Conservation (phyloP, 2,329 filamentous ascomycete genomes). For the Endothia cerciana region DNA sequence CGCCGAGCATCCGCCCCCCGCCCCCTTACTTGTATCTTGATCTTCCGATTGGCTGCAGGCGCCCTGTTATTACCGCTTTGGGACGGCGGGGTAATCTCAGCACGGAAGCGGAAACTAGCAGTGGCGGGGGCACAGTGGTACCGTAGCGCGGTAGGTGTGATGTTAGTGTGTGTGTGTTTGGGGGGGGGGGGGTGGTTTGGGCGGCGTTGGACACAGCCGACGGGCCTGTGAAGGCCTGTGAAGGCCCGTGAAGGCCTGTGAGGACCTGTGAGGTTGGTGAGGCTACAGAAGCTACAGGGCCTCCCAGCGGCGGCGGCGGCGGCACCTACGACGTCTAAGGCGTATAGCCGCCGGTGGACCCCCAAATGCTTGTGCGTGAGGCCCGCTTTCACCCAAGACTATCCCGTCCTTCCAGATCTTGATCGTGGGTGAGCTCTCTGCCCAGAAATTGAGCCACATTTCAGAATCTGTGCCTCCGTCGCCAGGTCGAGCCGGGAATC, state of each 20-base stretch:
- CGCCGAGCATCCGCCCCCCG: conserved; percentile 28
- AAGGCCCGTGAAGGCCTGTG: not conserved
- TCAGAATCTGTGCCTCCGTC: too few species aligned
- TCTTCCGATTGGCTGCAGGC: conserved; percentile 26
- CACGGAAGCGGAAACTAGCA: conserved; percentile 25
- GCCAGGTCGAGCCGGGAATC: not conserved
- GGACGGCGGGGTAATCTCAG: not conserved
- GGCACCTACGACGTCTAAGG: not conserved
- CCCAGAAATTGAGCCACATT: too few species aligned
- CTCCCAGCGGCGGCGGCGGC: not conserved
- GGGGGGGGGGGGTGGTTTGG: not conserved
- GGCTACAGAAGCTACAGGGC: not conserved
- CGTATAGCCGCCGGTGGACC: too few species aligned
- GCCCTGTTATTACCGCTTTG: conserved; percentile 11
- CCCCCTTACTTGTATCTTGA: not conserved
- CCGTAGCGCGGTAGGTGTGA: not conserved
- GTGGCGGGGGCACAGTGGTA: not conserved
- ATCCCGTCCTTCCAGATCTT: too few species aligned
- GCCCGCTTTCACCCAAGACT: too few species aligned
- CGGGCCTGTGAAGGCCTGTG: not conserved
- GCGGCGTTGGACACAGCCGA: not conserved
- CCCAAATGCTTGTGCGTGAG: too few species aligned
- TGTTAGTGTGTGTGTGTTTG: too few species aligned
- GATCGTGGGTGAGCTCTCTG: too few species aligned
- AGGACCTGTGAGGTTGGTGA: not conserved